Evolutionary conservation across 73 alveolate genomes (phyloP), one percentile per base, ranked within the genome.

Genomic region (Effrenium voratum): DNA sequence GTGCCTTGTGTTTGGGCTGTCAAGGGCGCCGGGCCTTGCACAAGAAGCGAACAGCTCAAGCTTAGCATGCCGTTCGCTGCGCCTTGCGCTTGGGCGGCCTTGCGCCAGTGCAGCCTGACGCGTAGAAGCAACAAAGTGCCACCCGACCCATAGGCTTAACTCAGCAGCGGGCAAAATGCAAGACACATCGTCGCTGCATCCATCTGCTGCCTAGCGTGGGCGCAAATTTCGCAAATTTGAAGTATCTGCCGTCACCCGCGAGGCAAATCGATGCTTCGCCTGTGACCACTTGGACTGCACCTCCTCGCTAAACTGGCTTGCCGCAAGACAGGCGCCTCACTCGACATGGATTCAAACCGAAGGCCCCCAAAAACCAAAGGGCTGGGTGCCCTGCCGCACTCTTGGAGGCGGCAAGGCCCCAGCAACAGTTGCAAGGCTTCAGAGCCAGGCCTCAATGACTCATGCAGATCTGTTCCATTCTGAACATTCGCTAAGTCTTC

Each of bases 151-250:
- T 38, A 22, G 76, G 30, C 66, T n/a, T n/a, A n/a, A n/a, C n/a
- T n/a, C n/a, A 30, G 66, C 32, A 32, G 44, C 94, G 32, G 40
- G 73, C 95, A 87, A 28, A 36, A 87, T 87, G 95, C 95, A 87
- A 36, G 95, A 87, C 49, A 87, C 44, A 34, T 87, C 95, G 38
- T 87, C 95, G 24, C 40, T 32, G 70, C 95, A 87, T 15, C 84
- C 95, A 24, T 87, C 95, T 10, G 85, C 50, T 15, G 95, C 85
- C 95, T 86, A n/a, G n/a, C n/a, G n/a, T n/a, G n/a, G n/a, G n/a
- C n/a, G 81, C 47, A n/a, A 84, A 36, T 47, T 52, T 3, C 45
- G 43, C 43, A n/a, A 50, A 2, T 32, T 6, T 32, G 85, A 41
- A 16, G 55, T 36, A 34, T 2, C 43, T 75, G 72, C 72, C 28